Conservation (phyloP, 2,329 filamentous ascomycete genomes). For the Raffaelea ambrosiae region DNA sequence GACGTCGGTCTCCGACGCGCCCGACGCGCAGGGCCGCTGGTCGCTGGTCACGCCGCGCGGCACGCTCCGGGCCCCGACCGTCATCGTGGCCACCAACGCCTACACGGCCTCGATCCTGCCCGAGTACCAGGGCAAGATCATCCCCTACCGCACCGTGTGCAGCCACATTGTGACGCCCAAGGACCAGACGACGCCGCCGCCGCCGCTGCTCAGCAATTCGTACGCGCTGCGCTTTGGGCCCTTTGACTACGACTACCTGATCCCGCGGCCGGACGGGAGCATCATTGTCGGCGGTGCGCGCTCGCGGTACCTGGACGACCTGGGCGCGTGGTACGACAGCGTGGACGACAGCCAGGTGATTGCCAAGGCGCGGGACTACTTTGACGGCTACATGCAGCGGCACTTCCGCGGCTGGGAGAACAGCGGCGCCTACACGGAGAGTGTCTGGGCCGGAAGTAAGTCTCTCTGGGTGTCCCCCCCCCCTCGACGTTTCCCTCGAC, state of each 20-base stretch:
- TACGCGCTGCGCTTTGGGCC: conserved; percentile 18
- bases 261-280: conserved; percentile 34
- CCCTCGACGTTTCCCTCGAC: conserved; percentile 16
- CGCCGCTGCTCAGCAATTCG: conserved; percentile 6
- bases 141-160: conserved; percentile 10
- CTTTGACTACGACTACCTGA: conserved; percentile 27
- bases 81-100: conserved; percentile 25
- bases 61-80: conserved; percentile 23
- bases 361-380: conserved; percentile 31
- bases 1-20: conserved; percentile 10
- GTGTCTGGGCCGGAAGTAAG: conserved; percentile 31
- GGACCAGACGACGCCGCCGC: not conserved
- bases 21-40: not conserved
- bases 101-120: conserved; percentile 23
- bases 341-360: conserved; percentile 36
- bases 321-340: conserved; percentile 34
- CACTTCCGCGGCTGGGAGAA: conserved; percentile 40
- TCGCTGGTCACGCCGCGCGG: conserved; percentile 32
- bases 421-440: conserved; percentile 23
- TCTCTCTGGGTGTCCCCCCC: conserved; percentile 1
- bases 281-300: conserved; percentile 29
- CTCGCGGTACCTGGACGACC: conserved; percentile 22
- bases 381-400: conserved; percentile 38
- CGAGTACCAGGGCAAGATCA: conserved; percentile 20
- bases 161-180: conserved; percentile 5